Evolutionary conservation across 345 rosid species (phyloP), one percentile per base, ranked within the genome.

Genomic region (Erucastrum elatum): DNA sequence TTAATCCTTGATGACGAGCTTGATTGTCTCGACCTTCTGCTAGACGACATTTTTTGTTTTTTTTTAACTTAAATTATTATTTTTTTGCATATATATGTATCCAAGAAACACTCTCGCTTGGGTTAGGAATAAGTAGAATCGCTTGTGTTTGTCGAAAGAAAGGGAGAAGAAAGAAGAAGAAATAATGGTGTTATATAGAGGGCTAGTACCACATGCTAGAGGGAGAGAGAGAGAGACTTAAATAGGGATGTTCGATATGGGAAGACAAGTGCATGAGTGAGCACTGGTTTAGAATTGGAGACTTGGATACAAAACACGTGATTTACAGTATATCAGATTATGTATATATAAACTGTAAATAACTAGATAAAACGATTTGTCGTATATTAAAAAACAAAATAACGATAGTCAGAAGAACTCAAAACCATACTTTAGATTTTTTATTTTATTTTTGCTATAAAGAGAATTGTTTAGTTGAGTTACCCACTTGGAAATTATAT

Each of bases 11-110:
- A 90, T 76, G 70, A 83, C 67, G 69, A 83, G 17, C 87, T 77
- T 5, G 88, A 64, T 78, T 90, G 97, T 87, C 98, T 92, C 8
- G 99, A 87, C 84, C 98, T 91, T 84, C 99, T 87, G 87, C 87
- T 81, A 68, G 99, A 92, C 91, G 99, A 92, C 99, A 95, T 95
- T 73, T 66, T 9, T 53, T 35, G 55, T 63, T 61, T 4, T 16
- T 17, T 7, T 55, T 39, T 49, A 49, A 13, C 55, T 49, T 49
- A 13, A 13, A 21, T 21, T 25, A 12, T 1, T 12, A 10, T 68
- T 73, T 11, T 29, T 29, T 29, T 74, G 34, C 30, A 9, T 49
- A 7, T 46, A 79, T 66, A 6, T 15, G 17, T 66, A 31, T 66
- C 30, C 46, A 68, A 67, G 59, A 67, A 60, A 7, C 82, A 61